Conservation (phyloP, 768 basidiomycete genomes). For the Boletus reticulatus region DNA sequence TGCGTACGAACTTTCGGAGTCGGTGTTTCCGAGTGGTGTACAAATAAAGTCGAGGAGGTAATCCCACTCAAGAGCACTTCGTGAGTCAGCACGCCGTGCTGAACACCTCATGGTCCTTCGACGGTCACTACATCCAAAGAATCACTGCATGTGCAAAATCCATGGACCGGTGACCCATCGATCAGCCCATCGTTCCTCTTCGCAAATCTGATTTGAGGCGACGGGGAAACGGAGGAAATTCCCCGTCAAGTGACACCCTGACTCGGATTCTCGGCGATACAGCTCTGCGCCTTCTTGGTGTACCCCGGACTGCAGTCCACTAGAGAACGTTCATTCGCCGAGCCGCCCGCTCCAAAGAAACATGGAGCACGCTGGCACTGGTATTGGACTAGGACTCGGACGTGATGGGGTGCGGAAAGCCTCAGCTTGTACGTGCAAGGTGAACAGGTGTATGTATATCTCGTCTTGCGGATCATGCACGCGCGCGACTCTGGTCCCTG, state of each 20-base stretch:
- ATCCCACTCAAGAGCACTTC: too few relatives aligned
- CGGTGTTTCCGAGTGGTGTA: too few relatives aligned
- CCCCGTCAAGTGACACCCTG: not conserved
- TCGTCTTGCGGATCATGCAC: slow-evolving; percentile 1
- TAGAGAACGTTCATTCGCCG: not conserved
- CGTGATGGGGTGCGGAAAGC: not conserved
- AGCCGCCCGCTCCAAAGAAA: not conserved
- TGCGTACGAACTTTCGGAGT: not conserved
- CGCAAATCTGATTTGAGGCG: slow-evolving; percentile 24
- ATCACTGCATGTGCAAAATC: slow-evolving; percentile 16
- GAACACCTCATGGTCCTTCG: not conserved
- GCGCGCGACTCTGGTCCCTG: slow-evolving; percentile 6
- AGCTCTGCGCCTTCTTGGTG: not conserved
- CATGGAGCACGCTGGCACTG: not conserved
- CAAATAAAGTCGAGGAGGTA: too few relatives aligned
- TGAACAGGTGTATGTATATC: not conserved
- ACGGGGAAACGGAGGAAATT: slow-evolving; percentile 1
- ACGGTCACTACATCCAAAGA: slow-evolving; percentile 4
- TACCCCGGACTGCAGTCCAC: not conserved
- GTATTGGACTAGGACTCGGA: too few relatives aligned
- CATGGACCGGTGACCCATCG: not conserved
- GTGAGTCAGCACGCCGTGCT: too few relatives aligned
- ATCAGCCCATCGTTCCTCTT: not conserved
- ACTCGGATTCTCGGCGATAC: slow-evolving; percentile 8
- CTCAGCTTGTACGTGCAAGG: too few relatives aligned